phyloP scores from a whole-genome alignment of 1,284 basidiomycete species.

The Ceratobasidium sp. region DNA sequence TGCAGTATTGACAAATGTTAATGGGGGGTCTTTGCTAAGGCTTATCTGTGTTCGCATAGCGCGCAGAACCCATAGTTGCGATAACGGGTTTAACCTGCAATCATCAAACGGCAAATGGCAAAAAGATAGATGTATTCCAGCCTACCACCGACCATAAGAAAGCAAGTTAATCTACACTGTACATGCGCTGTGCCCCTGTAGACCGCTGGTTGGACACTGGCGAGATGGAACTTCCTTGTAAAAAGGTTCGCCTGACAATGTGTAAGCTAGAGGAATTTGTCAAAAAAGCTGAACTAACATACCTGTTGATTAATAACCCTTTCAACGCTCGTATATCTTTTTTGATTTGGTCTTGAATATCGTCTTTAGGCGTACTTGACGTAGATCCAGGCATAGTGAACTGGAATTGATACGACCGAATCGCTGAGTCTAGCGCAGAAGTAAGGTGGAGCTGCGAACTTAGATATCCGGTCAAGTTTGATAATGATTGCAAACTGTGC shows the following conservation, averaged over 20 bases:
- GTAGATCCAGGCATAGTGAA: slow-evolving; percentile 37
- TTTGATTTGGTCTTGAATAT: slow-evolving; percentile 27
- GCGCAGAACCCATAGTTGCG: no score
- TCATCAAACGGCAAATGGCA: no score
- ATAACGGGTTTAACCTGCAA: no score
- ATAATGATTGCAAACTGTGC: slow-evolving; percentile 34
- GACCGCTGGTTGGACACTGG: background rate
- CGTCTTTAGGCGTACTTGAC: slow-evolving; percentile 11
- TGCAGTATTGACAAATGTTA: no score
- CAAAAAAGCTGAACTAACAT: background rate
- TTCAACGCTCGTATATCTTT: slow-evolving; percentile 28
- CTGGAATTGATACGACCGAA: slow-evolving; percentile 33
- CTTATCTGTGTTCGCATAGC: no score
- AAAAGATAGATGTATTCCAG: no score
- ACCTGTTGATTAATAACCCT: slow-evolving; percentile 35
- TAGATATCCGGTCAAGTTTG: slow-evolving; percentile 30
- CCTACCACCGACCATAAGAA: no score
- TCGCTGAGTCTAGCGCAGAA: slow-evolving; percentile 29
- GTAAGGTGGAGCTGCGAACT: slow-evolving; percentile 37
- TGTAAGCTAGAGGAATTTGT: background rate
- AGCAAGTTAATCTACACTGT: background rate
- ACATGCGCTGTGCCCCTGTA: background rate
- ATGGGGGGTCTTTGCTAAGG: no score
- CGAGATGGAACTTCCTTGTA: background rate
- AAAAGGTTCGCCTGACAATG: slow-evolving; percentile 11